Evolutionary conservation across 306 rosid genomes (phyloP).

Genomic region (Oxytropis ochrocephala): DNA sequence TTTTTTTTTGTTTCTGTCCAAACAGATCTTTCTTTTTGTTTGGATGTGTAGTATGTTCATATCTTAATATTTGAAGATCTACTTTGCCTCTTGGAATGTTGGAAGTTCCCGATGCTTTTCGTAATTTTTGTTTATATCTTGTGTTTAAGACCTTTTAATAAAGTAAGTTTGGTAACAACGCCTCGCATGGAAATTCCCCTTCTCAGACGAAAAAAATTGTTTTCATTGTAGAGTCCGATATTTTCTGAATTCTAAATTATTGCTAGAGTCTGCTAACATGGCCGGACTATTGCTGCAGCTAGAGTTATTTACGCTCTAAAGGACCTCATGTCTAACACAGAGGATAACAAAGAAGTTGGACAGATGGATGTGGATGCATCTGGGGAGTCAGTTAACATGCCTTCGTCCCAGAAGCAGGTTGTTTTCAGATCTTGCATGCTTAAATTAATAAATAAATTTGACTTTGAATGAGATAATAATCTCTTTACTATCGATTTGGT

Average conservation of each 20-base stretch:
- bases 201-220: background rate
- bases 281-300: slow-evolving; percentile 26
- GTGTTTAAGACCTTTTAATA: background rate
- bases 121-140: background rate
- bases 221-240: background rate
- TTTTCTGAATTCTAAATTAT: background rate
- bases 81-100: background rate
- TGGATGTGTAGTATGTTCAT: background rate
- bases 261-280: background rate
- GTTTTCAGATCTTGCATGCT: slow-evolving; percentile 1
- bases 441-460: background rate
- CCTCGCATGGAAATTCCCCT: background rate
- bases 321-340: slow-evolving; percentile 45
- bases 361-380: slow-evolving; percentile 42
- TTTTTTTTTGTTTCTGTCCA: background rate
- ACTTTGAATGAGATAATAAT: background rate
- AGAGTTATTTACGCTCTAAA: slow-evolving; percentile 28
- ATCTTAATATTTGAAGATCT: background rate
- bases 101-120: background rate
- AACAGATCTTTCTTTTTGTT: background rate
- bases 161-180: background rate
- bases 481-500: background rate
- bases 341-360: slow-evolving; percentile 48
- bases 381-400: slow-evolving; percentile 36
- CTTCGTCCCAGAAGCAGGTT: slow-evolving; percentile 62